Evolutionary conservation across 1,284 basidiomycete species (phyloP).

Genomic region (Mycosarcoma maydis): DNA sequence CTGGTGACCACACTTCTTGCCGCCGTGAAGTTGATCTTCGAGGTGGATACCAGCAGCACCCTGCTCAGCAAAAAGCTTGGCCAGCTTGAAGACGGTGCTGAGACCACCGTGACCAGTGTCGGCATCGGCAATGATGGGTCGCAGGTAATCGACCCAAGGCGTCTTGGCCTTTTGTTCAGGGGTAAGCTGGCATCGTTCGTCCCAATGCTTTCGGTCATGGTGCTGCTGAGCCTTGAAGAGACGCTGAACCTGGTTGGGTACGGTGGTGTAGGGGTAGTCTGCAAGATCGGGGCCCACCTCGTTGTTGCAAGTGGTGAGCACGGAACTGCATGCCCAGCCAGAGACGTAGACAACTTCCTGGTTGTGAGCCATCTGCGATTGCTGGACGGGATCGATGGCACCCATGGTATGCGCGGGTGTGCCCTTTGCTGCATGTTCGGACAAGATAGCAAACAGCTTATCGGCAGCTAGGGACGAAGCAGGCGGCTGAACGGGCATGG

Average conservation of each 20-base stretch:
- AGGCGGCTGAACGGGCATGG: conserved; percentile 81
- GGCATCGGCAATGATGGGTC: conserved; percentile 66
- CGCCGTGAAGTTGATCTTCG: conserved; percentile 66
- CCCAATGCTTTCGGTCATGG: conserved; percentile 67
- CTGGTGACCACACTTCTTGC: conserved; percentile 81
- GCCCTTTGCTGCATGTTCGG: conserved; percentile 74
- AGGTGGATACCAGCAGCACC: conserved; percentile 65
- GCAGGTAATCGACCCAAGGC: conserved; percentile 64
- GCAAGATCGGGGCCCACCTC: conserved; percentile 98
- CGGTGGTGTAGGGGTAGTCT: conserved; percentile 91
- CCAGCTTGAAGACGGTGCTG: conserved; percentile 64
- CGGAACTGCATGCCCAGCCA: conserved; percentile 90
- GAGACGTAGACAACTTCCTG: conserved; percentile 96
- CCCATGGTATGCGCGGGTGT: conserved; percentile 64
- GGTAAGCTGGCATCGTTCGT: conserved; percentile 60
- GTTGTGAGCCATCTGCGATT: conserved; percentile 95
- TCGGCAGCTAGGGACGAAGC: conserved; percentile 78
- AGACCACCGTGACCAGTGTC: conserved; percentile 66
- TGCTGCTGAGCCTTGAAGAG: conserved; percentile 67
- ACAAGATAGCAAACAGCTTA: conserved; percentile 79
- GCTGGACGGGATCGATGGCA: conserved; percentile 83
- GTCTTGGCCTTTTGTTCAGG: conserved; percentile 59
- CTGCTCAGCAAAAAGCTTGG: conserved; percentile 69
- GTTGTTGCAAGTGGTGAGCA: conserved; percentile 78
- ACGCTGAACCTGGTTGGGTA: conserved; percentile 75